A percentile compares a stretch with the other conserved stretches of the same genome.
Evolutionary conservation across 805 yeast genomes (phyloP).

Genomic region (Kuraishia molischiana): DNA sequence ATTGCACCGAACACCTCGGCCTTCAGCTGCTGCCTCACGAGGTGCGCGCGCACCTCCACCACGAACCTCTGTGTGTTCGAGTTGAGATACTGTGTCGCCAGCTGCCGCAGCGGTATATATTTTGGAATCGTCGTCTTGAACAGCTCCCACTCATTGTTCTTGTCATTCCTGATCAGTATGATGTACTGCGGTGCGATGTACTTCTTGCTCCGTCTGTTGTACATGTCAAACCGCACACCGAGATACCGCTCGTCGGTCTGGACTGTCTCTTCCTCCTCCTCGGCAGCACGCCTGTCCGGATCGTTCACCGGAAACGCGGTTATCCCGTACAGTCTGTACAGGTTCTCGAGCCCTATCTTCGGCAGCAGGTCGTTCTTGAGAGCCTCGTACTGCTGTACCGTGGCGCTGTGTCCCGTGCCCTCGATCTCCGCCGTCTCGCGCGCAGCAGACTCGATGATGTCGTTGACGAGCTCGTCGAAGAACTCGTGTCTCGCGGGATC

Average conservation of each 20-base stretch:
- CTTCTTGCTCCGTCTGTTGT: conserved; percentile 15
- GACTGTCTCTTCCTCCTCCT: conserved; percentile 5
- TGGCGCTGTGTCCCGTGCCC: conserved; percentile 2
- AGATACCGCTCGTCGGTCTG: conserved; percentile 20
- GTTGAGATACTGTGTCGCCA: conserved; percentile 16
- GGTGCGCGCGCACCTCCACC: conserved; percentile 12
- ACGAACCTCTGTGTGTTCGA: conserved; percentile 15
- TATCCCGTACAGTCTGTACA: conserved; percentile 36
- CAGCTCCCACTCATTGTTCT: conserved; percentile 19
- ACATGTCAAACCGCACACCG: conserved; percentile 43
- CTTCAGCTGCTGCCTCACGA: conserved; percentile 14
- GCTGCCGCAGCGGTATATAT: conserved; percentile 15
- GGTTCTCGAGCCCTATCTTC: conserved; percentile 33
- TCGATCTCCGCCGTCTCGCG: conserved; percentile 3
- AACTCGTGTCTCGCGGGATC: conserved; percentile 17
- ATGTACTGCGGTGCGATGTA: conserved; percentile 37
- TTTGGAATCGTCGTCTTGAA: conserved; percentile 25
- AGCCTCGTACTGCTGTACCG: conserved; percentile 4
- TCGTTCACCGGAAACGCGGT: conserved; percentile 42
- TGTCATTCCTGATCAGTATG: conserved; percentile 22
- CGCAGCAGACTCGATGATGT: conserved; percentile 11
- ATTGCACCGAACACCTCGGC: conserved; percentile 8
- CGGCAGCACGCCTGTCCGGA: conserved; percentile 8
- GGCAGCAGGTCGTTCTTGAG: conserved; percentile 14
- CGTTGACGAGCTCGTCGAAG: conserved; percentile 18